Base-by-base conservation (phyloP, 148 eudicot species). In the Hydrangea macrophylla region DNA sequence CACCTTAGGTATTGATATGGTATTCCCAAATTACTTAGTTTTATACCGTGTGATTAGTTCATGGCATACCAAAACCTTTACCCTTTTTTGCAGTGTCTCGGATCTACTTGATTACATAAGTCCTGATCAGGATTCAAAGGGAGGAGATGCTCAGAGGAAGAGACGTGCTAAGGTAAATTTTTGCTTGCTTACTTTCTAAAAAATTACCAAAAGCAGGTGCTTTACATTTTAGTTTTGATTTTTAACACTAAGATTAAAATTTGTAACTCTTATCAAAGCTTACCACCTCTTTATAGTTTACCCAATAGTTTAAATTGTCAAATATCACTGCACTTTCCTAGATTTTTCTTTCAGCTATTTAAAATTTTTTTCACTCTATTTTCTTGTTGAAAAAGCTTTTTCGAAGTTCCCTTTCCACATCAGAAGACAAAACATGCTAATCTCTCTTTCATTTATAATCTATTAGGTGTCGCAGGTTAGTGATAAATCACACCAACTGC, bases 51-150 rank as follows among this genome's bases (percentile, higher is more conserved):
- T 33, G 70, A 51, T 27, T 64, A n/a, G 44, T 44, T 54, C 48
- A 63, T n/a, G 28, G 62, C 20, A 42, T 42, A 70, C 70, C 66
- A 45, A 76, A 65, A 62, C 50, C 42, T 18, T 68, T 40, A 60
- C 70, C 60, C 77, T 66, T 23, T 75, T 67, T 77, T 72, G 64
- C 85, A 95, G 99, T 80, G 99, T 95, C 42, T 88, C 99, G 58
- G 99, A 95, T 85, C 99, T 95, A 71, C 96, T 95, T 44, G 99
- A 95, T 79, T 95, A 78, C 67, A 95, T 95, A 54, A 91, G 84
- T 75, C 88, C 98, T 73, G 86, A 85, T 79, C 97, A 85, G 54
- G 88, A 89, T 65, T 76, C 90, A 24, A 95, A 84, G 79, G 86
- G 84, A 8, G 78, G 82, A n/a, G 96, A 88, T 67, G 85, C 81